Base-by-base conservation (phyloP, 2,329 filamentous ascomycete genomes). In the Blastomyces parvus region DNA sequence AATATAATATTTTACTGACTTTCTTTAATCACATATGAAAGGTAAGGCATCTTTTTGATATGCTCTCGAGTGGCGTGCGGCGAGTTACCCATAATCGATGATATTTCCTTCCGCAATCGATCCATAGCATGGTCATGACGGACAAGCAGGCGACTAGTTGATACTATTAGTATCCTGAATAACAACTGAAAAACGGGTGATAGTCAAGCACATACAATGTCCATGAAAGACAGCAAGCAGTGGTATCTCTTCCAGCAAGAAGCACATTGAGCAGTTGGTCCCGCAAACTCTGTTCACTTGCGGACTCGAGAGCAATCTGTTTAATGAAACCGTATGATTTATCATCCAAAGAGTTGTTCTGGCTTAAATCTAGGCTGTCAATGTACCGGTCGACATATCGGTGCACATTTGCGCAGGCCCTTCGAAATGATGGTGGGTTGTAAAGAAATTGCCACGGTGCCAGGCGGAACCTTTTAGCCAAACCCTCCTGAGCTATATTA, bases 1-100 rank as follows among this genome's bases (percentile, higher is more conserved):
- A 30, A 61, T 27, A 53, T 2, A 42, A 22, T n/a, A 9, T 2
- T 42, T 27, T 50, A 65, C 66, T 4, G 17, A 70, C 69, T 77
- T 69, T 84, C 82, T 62, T 80, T 79, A 57, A 80, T 74, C 1
- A 84, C 78, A 36, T 77, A 80, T 64, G 80, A 78, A 22, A 80
- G 74, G 64, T 82, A 82, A 6, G 78, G 75, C 63, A 82, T 75
- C 9, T 74, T 73, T 67, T 81, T 64, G 6, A 70, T 65, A 27
- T 69, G 64, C 53, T 68, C 62, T 59, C 67, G 64, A 36, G 57
- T 67, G 52, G 67, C 59, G 38, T 64, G 44, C 27, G 63, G 50
- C 4, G 52, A 61, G n/a, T 66, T 46, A n/a, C 64, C 65, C 57
- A 68, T 66, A 2, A 70, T 56, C 4, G 60, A 62, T 6, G 57